Conservation (phyloP, 169 alveolate genomes). For the Eimeria falciformis region DNA sequence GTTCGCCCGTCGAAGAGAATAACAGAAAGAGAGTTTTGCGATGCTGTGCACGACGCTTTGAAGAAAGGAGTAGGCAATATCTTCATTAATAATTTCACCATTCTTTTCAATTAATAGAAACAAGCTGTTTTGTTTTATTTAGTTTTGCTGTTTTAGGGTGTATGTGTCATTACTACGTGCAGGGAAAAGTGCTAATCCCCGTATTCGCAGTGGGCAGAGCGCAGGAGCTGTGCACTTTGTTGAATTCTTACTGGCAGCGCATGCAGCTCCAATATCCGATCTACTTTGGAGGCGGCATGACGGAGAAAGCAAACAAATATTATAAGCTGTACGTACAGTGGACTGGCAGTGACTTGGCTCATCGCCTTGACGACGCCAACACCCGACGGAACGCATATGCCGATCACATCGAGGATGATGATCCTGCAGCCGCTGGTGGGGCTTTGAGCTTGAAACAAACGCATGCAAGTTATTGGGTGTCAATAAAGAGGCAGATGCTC, state of each 20-base stretch:
- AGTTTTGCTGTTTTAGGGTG: neutral
- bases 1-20: conserved; percentile 96
- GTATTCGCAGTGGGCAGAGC: conserved; percentile 99
- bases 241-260: conserved; percentile 98
- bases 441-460: neutral
- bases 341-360: conserved; percentile 84
- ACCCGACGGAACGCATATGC: conserved; percentile 13
- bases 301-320: conserved; percentile 97
- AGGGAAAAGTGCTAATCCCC: conserved; percentile 95
- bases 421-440: conserved; percentile 10
- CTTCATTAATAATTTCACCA: neutral
- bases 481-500: no score
- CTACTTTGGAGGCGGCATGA: conserved; percentile 98
- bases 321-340: conserved; percentile 91
- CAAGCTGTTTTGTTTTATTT: neutral
- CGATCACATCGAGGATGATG: conserved; percentile 61
- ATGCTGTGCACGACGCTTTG: conserved; percentile 91
- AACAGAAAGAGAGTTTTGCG: conserved; percentile 97
- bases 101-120: conserved; percentile 80
- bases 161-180: neutral
- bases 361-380: conserved; percentile 50
- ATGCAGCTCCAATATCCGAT: conserved; percentile 94
- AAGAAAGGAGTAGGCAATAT: conserved; percentile 82
- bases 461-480: no score
- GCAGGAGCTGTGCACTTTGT: conserved; percentile 97